A percentile compares a stretch with the other conserved stretches of the same genome.
Conservation (phyloP, 306 rosid species). For the Cucumis cinereus region DNA sequence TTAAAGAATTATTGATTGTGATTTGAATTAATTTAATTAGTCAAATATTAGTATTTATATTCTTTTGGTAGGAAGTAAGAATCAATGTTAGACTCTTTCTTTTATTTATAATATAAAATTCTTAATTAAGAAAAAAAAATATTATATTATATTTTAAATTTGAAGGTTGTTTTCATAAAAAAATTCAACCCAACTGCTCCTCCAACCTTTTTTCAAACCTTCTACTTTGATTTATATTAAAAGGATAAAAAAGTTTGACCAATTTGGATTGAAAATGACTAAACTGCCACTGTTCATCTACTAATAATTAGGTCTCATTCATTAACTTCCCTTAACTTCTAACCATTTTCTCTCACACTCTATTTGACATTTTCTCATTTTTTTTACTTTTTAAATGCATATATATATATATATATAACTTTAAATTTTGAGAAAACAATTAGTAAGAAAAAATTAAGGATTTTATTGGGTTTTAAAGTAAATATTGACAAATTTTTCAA, state of each 20-base stretch:
- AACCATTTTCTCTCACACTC: background rate
- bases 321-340: background rate
- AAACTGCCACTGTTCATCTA: background rate
- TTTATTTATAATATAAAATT: background rate
- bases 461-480: no score
- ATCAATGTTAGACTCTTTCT: background rate
- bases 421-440: no score
- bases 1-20: background rate
- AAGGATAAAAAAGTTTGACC: background rate
- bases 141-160: background rate
- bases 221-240: background rate
- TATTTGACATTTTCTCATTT: no score
- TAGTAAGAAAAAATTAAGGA: no score
- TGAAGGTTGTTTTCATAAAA: background rate
- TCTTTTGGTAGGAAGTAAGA: background rate
- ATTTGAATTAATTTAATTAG: background rate
- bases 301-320: background rate
- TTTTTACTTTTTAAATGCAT: no score
- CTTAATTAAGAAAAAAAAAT: background rate
- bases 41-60: background rate
- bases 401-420: no score
- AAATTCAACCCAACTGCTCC: background rate
- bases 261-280: background rate
- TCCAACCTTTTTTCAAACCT: background rate
- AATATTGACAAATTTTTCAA: no score